A percentile compares a stretch with the other conserved stretches of the same genome.
phyloP scores from a whole-genome alignment of 1,284 basidiomycete genomes.

The Phaffia rhodozyma region DNA sequence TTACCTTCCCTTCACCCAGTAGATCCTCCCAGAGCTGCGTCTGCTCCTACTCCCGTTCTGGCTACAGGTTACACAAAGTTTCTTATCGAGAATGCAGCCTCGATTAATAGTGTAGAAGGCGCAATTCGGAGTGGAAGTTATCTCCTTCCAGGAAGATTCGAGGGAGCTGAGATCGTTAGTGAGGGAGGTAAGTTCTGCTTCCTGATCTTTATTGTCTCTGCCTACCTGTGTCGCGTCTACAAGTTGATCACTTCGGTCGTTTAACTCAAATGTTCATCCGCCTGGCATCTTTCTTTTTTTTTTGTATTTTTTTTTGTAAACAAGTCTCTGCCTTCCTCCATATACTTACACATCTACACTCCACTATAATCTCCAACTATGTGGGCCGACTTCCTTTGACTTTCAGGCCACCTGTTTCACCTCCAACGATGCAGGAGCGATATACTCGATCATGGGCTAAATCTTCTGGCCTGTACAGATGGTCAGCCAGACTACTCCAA shows the following conservation, averaged over 20 bases:
- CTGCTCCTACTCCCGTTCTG: background rate
- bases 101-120: conserved; percentile 76
- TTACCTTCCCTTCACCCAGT: too few species aligned
- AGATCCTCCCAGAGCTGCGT: too few species aligned
- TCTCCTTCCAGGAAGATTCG: conserved; percentile 90
- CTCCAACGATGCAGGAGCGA: conserved; percentile 30
- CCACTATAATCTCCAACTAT: conserved; percentile 1
- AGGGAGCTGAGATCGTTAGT: conserved; percentile 86
- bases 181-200: conserved; percentile 62
- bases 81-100: conserved; percentile 66
- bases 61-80: conserved; percentile 57
- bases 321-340: conserved; percentile 50
- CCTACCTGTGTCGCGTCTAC: conserved; percentile 16
- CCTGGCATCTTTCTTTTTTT: conserved; percentile 1
- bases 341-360: conserved; percentile 4
- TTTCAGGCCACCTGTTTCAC: conserved; percentile 3
- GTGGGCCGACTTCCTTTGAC: background rate
- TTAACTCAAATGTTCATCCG: background rate
- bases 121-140: conserved; percentile 79
- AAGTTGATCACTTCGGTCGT: conserved; percentile 1
- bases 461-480: conserved; percentile 54
- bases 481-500: conserved; percentile 58
- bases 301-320: conserved; percentile 27
- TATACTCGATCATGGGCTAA: conserved; percentile 75
- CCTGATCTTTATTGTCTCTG: conserved; percentile 20